A percentile compares a stretch with the other conserved stretches of the same genome.
Conservation (phyloP, 371 early-diverging fungal genomes). For the Actinomortierella wolfii region DNA sequence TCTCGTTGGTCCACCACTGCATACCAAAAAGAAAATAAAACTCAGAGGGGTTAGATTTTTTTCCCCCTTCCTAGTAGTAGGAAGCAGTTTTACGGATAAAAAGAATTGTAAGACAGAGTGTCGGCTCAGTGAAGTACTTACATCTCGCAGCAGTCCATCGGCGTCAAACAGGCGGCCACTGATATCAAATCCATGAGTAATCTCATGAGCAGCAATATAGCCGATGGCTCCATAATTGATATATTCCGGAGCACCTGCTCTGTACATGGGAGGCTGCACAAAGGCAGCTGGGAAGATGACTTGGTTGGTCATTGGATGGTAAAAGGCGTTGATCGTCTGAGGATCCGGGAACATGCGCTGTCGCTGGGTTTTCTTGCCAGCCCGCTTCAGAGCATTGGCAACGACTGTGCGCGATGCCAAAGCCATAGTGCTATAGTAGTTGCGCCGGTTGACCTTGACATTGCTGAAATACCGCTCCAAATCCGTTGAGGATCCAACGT, state of each 20-base stretch:
- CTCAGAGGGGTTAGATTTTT: neutral
- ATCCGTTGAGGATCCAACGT: slow-evolving; percentile 50
- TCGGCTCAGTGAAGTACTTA: slow-evolving; percentile 8
- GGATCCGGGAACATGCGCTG: slow-evolving; percentile 43
- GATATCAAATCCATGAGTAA: slow-evolving; percentile 63
- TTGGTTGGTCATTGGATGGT: slow-evolving; percentile 56
- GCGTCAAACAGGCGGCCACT: slow-evolving; percentile 61
- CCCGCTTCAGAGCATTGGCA: slow-evolving; percentile 17
- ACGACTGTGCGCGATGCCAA: slow-evolving; percentile 11
- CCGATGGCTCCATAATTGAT: slow-evolving; percentile 68
- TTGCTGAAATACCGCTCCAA: slow-evolving; percentile 51
- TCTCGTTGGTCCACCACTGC: slow-evolving; percentile 72
- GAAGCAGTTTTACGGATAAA: too few species aligned
- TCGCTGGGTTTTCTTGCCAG: slow-evolving; percentile 39
- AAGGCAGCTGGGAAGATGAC: slow-evolving; percentile 69
- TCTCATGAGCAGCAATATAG: slow-evolving; percentile 63
- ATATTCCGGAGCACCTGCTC: slow-evolving; percentile 51
- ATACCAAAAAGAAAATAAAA: too few species aligned
- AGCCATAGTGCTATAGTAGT: slow-evolving; percentile 54
- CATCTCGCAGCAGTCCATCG: slow-evolving; percentile 47
- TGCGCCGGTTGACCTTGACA: slow-evolving; percentile 25
- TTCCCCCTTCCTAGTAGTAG: too few species aligned
- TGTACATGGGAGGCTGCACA: slow-evolving; percentile 57
- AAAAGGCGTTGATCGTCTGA: slow-evolving; percentile 58
- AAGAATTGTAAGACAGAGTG: too few species aligned